A percentile compares a stretch with the other conserved stretches of the same genome.
These are phyloP conservation scores for Fistulinella cinereoalba DNA, from an alignment of 1,284 basidiomycete species.

Conservation along the genomic window DNA sequence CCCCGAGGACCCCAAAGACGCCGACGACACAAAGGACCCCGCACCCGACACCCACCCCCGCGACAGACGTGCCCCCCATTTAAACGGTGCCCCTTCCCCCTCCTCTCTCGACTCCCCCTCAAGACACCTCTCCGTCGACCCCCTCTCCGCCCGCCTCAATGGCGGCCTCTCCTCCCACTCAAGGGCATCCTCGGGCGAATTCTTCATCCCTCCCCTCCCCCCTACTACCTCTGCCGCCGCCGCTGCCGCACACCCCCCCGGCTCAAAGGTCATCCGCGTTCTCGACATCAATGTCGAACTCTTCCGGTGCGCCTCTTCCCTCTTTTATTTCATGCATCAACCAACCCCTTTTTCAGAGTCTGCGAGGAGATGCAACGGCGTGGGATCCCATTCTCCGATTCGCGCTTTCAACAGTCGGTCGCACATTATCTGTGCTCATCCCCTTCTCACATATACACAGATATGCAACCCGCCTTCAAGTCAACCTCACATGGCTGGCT, in stretches of 20 bases:
- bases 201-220: conserved; percentile 21
- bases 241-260: conserved; percentile 18
- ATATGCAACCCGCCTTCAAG: conserved; percentile 55
- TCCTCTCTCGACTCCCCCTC: conserved; percentile 21
- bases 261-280: conserved; percentile 56
- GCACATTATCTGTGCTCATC: neutral
- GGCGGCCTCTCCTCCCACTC: conserved; percentile 25
- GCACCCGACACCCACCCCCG: conserved; percentile 11
- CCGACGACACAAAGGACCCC: conserved; percentile 15
- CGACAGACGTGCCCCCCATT: conserved; percentile 19
- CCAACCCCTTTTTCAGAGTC: conserved; percentile 37
- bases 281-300: conserved; percentile 66
- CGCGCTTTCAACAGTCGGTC: conserved; percentile 57
- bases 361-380: conserved; percentile 56
- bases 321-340: neutral
- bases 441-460: conserved; percentile 36
- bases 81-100: conserved; percentile 26
- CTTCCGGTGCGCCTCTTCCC: conserved; percentile 47
- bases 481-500: conserved; percentile 67
- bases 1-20: conserved; percentile 30
- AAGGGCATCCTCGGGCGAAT: conserved; percentile 28
- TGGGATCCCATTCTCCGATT: conserved; percentile 47
- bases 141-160: conserved; percentile 19
- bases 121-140: conserved; percentile 19
- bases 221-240: conserved; percentile 10